phyloP scores from a whole-genome alignment of 805 yeast genomes.

The Lipomyces chichibuensis region DNA sequence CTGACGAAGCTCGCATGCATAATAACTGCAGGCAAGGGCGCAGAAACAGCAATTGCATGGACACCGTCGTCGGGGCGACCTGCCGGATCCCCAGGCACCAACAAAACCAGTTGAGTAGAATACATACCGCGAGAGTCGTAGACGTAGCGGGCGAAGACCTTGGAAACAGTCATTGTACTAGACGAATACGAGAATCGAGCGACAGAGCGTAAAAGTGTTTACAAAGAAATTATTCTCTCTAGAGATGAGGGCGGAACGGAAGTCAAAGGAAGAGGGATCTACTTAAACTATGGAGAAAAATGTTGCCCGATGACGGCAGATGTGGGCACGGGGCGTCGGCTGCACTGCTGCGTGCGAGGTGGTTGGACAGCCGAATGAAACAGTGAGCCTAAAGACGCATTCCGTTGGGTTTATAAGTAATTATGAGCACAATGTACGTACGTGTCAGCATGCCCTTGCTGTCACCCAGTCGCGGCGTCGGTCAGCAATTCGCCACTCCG shows the following conservation, averaged over 20 bases:
- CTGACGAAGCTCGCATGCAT: neutral
- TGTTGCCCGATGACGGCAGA: neutral
- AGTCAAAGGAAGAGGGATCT: constrained; percentile 1
- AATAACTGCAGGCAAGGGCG: neutral
- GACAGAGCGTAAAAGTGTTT: neutral
- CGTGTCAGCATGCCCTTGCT: neutral
- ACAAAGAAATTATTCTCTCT: neutral
- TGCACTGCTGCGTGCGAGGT: neutral
- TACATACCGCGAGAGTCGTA: constrained; percentile 94
- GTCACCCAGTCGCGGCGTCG: neutral
- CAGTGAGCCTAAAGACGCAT: neutral
- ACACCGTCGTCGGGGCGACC: too few species aligned
- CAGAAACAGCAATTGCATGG: too few species aligned
- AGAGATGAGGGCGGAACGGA: neutral
- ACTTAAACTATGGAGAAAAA: constrained; percentile 7
- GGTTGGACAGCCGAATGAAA: neutral
- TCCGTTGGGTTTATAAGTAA: constrained; percentile 6
- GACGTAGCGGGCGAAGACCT: constrained; percentile 92
- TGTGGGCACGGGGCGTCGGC: constrained; percentile 1
- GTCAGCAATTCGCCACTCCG: neutral
- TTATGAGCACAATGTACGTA: constrained; percentile 4
- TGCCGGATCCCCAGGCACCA: neutral
- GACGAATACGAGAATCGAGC: neutral
- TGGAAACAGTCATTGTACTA: constrained; percentile 73
- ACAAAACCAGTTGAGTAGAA: neutral